A percentile compares a stretch with the other conserved stretches of the same genome.
These are phyloP conservation scores for Cladosporium cucumerinum DNA, from an alignment of 2,329 filamentous ascomycete species.

Conservation along the genomic window DNA sequence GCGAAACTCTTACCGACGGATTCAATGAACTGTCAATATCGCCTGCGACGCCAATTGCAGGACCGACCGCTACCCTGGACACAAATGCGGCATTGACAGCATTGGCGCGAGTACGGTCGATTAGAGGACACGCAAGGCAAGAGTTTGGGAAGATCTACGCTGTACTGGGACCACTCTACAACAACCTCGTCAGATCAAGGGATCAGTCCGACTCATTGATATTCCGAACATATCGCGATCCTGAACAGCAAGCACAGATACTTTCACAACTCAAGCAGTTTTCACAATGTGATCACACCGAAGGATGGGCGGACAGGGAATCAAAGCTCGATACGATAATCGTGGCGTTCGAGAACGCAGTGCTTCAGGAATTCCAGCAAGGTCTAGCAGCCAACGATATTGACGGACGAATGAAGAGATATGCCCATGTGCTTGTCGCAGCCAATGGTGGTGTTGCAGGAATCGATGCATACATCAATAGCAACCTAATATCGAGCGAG, in stretches of 20 bases:
- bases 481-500: constrained; percentile 78
- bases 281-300: constrained; percentile 72
- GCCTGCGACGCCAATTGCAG: constrained; percentile 13
- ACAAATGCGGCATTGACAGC: constrained; percentile 65
- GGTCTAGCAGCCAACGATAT: constrained; percentile 87
- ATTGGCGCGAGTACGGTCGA: constrained; percentile 68
- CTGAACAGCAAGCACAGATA: constrained; percentile 87
- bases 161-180: constrained; percentile 84
- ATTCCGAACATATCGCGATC: constrained; percentile 82
- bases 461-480: constrained; percentile 78
- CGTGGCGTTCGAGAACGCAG: constrained; percentile 83
- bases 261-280: constrained; percentile 77
- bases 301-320: constrained; percentile 68
- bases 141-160: constrained; percentile 90
- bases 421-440: constrained; percentile 77
- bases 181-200: constrained; percentile 69
- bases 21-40: constrained; percentile 73
- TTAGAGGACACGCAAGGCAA: constrained; percentile 78
- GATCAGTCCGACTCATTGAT: constrained; percentile 76
- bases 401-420: constrained; percentile 82
- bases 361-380: constrained; percentile 86
- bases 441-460: constrained; percentile 77
- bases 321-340: constrained; percentile 72
- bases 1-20: constrained; percentile 57
- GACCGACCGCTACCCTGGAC: constrained; percentile 47